These are phyloP conservation scores for Corylus heterophylla DNA, from an alignment of 306 rosid species.

Conservation along the genomic window DNA sequence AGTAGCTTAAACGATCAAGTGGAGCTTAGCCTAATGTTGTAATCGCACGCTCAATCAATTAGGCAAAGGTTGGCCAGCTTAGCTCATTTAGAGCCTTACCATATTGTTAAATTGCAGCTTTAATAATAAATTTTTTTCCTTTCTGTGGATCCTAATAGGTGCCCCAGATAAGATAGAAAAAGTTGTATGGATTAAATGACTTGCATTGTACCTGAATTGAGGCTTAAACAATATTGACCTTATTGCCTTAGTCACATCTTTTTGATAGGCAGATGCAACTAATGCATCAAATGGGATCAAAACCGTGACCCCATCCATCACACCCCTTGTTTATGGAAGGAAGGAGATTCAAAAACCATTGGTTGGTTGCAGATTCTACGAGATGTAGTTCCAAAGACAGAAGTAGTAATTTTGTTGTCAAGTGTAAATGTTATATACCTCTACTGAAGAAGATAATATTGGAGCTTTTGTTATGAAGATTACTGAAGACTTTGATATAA, in stretches of 20 bases:
- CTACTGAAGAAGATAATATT: neutral
- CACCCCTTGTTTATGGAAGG: neutral
- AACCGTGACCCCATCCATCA: neutral
- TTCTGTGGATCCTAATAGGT: conserved; percentile 1
- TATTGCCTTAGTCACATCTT: neutral
- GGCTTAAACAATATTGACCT: neutral
- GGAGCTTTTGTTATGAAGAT: conserved; percentile 15
- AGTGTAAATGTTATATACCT: neutral
- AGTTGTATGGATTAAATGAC: neutral
- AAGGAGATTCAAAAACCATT: neutral
- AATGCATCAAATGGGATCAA: neutral
- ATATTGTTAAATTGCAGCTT: conserved; percentile 10
- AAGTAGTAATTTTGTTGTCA: neutral
- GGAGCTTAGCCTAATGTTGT: neutral
- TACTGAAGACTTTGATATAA: conserved; percentile 2
- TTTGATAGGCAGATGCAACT: neutral
- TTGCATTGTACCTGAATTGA: neutral
- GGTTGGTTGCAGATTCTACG: neutral
- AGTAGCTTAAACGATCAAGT: conserved; percentile 4
- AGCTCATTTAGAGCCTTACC: neutral
- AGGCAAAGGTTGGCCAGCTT: neutral
- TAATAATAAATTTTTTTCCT: neutral
- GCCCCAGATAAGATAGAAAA: neutral
- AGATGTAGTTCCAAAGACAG: neutral
- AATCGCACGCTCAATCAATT: neutral